These are phyloP conservation scores for Aspergillus hiratsukae DNA, from an alignment of 2,329 filamentous ascomycete genomes.

Conservation along the genomic window DNA sequence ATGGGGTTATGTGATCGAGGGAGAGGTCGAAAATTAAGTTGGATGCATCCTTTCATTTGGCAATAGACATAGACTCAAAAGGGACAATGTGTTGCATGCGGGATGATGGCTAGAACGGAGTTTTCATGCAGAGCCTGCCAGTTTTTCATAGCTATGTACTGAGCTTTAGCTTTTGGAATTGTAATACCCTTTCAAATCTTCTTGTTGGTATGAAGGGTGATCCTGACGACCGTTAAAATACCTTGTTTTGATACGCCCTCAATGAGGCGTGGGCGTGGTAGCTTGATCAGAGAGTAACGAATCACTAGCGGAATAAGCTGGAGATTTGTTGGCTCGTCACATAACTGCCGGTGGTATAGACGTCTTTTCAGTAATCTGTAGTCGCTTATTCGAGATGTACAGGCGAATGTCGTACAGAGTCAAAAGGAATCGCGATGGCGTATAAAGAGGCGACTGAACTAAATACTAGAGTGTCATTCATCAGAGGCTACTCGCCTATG, in stretches of 20 bases:
- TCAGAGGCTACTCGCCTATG: neutral
- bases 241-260: neutral
- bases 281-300: neutral
- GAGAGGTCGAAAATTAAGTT: constrained; percentile 43
- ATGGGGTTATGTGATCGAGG: constrained; percentile 65
- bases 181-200: neutral
- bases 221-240: neutral
- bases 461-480: neutral
- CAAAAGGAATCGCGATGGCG: neutral
- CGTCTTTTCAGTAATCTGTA: neutral
- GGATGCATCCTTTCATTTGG: neutral
- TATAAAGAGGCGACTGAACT: neutral
- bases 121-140: neutral
- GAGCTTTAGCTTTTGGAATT: neutral
- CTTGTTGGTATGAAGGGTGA: neutral
- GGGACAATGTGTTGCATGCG: constrained; percentile 1
- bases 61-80: constrained; percentile 3
- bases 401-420: neutral
- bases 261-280: neutral
- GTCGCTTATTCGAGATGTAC: neutral
- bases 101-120: neutral
- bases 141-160: neutral
- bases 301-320: neutral
- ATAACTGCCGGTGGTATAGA: neutral
- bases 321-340: neutral